A percentile compares a stretch with the other conserved stretches of the same genome.
Conservation (phyloP, 1,139 yeast genomes). For the Groenewaldozyma sp. region DNA sequence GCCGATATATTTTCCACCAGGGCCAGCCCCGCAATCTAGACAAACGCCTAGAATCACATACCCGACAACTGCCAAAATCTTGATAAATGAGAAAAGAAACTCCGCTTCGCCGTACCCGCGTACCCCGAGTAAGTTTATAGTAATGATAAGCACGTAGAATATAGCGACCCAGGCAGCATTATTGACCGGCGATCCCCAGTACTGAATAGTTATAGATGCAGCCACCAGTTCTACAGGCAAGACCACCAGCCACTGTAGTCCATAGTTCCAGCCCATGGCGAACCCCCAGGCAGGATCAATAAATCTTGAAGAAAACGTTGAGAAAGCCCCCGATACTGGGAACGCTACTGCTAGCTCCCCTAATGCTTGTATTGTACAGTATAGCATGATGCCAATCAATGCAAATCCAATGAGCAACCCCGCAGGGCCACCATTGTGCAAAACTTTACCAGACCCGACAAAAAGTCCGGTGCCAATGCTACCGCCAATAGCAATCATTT, state of each 20-base stretch:
- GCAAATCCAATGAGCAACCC: slow-evolving; percentile 50
- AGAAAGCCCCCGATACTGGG: slow-evolving; percentile 56
- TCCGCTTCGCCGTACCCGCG: slow-evolving; percentile 71
- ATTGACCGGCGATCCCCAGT: slow-evolving; percentile 47
- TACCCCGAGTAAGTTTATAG: slow-evolving; percentile 59
- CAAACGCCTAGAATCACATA: slow-evolving; percentile 53
- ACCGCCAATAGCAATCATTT: slow-evolving; percentile 85
- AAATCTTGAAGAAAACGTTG: slow-evolving; percentile 46
- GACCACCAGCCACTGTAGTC: slow-evolving; percentile 65
- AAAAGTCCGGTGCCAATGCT: slow-evolving; percentile 71
- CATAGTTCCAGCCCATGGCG: slow-evolving; percentile 77
- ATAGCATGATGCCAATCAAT: slow-evolving; percentile 35
- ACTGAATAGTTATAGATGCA: slow-evolving; percentile 59
- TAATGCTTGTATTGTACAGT: slow-evolving; percentile 47
- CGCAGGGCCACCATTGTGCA: slow-evolving; percentile 56
- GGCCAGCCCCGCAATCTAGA: slow-evolving; percentile 57
- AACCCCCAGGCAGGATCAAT: slow-evolving; percentile 63
- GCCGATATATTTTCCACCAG: slow-evolving; percentile 50
- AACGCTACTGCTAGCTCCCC: slow-evolving; percentile 55
- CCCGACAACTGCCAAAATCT: slow-evolving; percentile 53
- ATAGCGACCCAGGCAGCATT: slow-evolving; percentile 60
- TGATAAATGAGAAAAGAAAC: slow-evolving; percentile 48
- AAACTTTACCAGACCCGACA: slow-evolving; percentile 55
- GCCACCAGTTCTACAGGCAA: slow-evolving; percentile 71
- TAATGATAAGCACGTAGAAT: slow-evolving; percentile 49